Evolutionary conservation across 805 yeast genomes (phyloP).

Genomic region (Spathaspora sp.): DNA sequence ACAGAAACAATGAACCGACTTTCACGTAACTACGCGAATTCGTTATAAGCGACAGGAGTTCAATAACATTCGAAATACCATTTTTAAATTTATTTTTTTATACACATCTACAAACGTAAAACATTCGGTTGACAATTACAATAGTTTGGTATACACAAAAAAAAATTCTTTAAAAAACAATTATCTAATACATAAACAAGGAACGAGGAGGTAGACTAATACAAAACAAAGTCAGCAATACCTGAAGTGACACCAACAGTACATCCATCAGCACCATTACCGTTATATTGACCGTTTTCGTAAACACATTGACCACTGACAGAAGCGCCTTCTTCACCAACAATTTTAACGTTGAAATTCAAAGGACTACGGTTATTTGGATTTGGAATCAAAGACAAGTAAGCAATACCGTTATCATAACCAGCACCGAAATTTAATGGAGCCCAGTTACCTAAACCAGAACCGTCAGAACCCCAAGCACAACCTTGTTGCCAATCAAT

Average conservation of each 20-base stretch:
- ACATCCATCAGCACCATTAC: slow-evolving; percentile 79
- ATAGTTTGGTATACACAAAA: not conserved
- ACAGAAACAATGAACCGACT: too few species aligned
- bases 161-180: not conserved
- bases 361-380: slow-evolving; percentile 56
- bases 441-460: slow-evolving; percentile 75
- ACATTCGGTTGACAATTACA: not conserved
- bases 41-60: not conserved
- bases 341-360: slow-evolving; percentile 42
- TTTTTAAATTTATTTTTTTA: not conserved
- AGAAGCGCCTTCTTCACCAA: slow-evolving; percentile 48
- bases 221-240: slow-evolving; percentile 78
- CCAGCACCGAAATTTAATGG: slow-evolving; percentile 81
- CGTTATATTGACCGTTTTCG: slow-evolving; percentile 69
- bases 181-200: not conserved
- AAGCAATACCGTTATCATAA: slow-evolving; percentile 53
- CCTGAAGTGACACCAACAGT: slow-evolving; percentile 88
- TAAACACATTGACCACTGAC: slow-evolving; percentile 74
- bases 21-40: not conserved
- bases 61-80: not conserved
- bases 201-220: slow-evolving; percentile 17
- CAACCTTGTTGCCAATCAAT: slow-evolving; percentile 65
- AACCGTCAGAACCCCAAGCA: slow-evolving; percentile 60
- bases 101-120: not conserved
- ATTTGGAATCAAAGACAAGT: slow-evolving; percentile 73